Percentiles rank a stretch among this genome's conserved stretches.
Evolutionary conservation across 2,329 filamentous ascomycete genomes (phyloP).

Genomic region (Neurospora sp.): DNA sequence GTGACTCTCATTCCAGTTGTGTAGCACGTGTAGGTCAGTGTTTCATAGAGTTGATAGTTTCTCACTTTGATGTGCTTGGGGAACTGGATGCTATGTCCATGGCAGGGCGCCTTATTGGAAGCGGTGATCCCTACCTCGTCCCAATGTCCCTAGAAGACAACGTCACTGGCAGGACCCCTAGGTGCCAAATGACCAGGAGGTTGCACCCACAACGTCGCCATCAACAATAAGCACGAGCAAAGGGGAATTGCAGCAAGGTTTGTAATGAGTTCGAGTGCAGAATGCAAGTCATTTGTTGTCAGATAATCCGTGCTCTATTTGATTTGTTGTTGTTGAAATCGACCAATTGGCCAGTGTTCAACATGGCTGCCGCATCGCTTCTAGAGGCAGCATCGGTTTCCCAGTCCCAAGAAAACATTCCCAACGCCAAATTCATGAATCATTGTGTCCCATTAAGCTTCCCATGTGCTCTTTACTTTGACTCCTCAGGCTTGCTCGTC

Average conservation of each 20-base stretch:
- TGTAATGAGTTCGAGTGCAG: background rate
- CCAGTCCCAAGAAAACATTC: background rate
- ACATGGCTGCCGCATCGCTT: background rate
- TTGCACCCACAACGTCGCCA: background rate
- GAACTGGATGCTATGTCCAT: background rate
- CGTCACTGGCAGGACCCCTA: background rate
- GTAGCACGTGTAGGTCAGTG: background rate
- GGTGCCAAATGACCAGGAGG: background rate
- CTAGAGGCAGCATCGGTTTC: background rate
- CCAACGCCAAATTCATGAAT: background rate
- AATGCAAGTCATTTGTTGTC: background rate
- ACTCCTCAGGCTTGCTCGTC: constrained; percentile 17
- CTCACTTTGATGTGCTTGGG: background rate
- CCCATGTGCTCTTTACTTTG: constrained; percentile 9
- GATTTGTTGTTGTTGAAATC: background rate
- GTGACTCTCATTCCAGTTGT: background rate
- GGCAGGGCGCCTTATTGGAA: background rate
- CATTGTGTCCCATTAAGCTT: background rate
- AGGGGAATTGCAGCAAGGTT: background rate
- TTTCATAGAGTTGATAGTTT: background rate
- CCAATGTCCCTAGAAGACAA: background rate
- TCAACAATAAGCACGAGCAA: background rate
- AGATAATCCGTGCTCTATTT: background rate
- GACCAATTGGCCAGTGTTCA: background rate
- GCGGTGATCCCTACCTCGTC: background rate